phyloP scores from a whole-genome alignment of 2,329 filamentous ascomycete species.

The Blastomyces emzantsi region DNA sequence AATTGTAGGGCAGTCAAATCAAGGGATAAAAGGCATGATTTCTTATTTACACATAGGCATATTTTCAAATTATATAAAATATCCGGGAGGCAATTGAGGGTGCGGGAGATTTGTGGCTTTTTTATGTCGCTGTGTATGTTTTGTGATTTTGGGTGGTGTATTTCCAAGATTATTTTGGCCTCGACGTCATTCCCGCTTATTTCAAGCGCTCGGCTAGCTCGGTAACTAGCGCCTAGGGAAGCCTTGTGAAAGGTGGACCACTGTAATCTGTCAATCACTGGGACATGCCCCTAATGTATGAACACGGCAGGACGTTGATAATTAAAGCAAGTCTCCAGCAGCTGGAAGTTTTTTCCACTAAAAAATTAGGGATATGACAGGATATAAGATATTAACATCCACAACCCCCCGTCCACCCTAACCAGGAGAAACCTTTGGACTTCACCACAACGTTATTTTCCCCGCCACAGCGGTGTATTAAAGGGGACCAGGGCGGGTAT shows the following conservation, averaged over 20 bases:
- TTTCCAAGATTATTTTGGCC: background rate
- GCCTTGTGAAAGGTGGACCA: too few species aligned
- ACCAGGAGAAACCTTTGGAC: background rate
- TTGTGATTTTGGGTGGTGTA: background rate
- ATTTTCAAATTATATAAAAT: background rate
- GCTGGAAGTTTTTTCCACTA: too few species aligned
- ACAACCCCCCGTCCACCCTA: too few species aligned
- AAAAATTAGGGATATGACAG: too few species aligned
- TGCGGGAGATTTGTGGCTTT: background rate
- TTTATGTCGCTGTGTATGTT: background rate
- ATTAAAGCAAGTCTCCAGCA: too few species aligned
- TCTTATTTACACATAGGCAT: background rate
- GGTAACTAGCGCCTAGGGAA: too few species aligned
- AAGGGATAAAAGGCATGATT: background rate
- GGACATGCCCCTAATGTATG: too few species aligned
- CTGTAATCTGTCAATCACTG: too few species aligned
- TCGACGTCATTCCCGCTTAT: background rate
- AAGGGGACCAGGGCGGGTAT: background rate
- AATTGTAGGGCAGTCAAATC: background rate
- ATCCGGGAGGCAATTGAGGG: background rate
- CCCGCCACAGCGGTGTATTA: background rate
- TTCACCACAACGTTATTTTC: slow-evolving; percentile 4
- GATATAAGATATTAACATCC: too few species aligned
- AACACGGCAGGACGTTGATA: too few species aligned
- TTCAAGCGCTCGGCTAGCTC: background rate